Evolutionary conservation across 2,329 filamentous ascomycete genomes (phyloP).

Genomic region (Chaetomium sp.): DNA sequence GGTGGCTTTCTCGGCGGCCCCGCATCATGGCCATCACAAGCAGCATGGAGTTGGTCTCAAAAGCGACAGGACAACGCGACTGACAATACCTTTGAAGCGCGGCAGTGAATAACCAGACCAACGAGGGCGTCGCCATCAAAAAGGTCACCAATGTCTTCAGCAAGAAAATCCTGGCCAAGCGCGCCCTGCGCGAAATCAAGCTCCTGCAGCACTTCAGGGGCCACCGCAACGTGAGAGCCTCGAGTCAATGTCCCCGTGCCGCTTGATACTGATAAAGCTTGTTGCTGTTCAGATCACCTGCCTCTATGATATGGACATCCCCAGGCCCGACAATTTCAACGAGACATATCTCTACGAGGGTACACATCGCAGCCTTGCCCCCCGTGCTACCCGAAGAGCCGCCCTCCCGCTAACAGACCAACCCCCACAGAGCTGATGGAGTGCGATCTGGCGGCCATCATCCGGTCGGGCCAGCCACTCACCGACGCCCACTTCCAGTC

Average conservation of each 20-base stretch:
- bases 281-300: slow-evolving; percentile 79
- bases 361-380: slow-evolving; percentile 46
- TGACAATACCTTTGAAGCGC: slow-evolving; percentile 59
- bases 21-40: slow-evolving; percentile 1
- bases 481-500: slow-evolving; percentile 99
- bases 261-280: not conserved
- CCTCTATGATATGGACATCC: slow-evolving; percentile 99
- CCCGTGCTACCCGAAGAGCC: not conserved
- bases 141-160: slow-evolving; percentile 99
- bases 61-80: not conserved
- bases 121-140: slow-evolving; percentile 96
- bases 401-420: slow-evolving; percentile 11
- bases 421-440: slow-evolving; percentile 87
- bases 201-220: slow-evolving; percentile 95
- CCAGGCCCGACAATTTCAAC: slow-evolving; percentile 95
- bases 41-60: not conserved
- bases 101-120: slow-evolving; percentile 85
- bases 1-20: not conserved
- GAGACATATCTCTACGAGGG: slow-evolving; percentile 99
- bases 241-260: slow-evolving; percentile 33
- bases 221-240: slow-evolving; percentile 72
- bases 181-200: slow-evolving; percentile 97
- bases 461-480: slow-evolving; percentile 92
- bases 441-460: slow-evolving; percentile 96
- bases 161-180: slow-evolving; percentile 99